A percentile compares a stretch with the other conserved stretches of the same genome.
Conservation (phyloP, 179 eudicot genomes). For the Actinidia chinensis region DNA sequence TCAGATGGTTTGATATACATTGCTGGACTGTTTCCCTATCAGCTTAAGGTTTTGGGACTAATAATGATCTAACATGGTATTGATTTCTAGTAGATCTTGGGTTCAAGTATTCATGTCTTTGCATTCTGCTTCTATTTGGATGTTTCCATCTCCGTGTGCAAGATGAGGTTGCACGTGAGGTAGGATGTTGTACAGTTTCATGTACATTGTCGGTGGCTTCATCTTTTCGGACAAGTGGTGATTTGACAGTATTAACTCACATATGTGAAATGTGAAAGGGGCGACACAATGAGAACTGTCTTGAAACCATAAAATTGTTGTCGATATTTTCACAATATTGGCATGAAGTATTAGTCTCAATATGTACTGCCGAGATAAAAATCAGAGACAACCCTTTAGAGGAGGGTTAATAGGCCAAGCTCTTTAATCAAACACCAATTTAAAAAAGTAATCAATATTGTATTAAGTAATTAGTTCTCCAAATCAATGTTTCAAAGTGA, state of each 20-base stretch:
- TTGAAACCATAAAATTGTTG: neutral
- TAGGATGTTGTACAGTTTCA: neutral
- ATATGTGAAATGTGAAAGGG: neutral
- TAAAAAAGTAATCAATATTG: too few species aligned
- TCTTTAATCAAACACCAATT: too few species aligned
- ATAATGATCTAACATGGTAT: neutral
- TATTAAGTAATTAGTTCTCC: too few species aligned
- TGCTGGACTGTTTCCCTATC: neutral
- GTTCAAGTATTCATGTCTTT: neutral
- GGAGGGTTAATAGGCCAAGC: neutral
- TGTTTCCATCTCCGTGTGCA: neutral
- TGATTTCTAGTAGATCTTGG: neutral
- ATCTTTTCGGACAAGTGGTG: neutral
- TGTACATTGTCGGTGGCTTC: neutral
- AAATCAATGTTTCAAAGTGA: too few species aligned
- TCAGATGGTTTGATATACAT: neutral
- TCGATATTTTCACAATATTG: neutral
- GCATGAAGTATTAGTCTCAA: neutral
- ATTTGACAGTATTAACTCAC: neutral
- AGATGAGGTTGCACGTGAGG: neutral
- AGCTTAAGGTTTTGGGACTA: neutral
- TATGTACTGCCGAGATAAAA: neutral
- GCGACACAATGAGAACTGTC: neutral
- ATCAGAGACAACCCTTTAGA: neutral
- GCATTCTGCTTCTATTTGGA: neutral